phyloP scores from a whole-genome alignment of 2,329 filamentous ascomycete species.

The Cladophialophora exuberans region DNA sequence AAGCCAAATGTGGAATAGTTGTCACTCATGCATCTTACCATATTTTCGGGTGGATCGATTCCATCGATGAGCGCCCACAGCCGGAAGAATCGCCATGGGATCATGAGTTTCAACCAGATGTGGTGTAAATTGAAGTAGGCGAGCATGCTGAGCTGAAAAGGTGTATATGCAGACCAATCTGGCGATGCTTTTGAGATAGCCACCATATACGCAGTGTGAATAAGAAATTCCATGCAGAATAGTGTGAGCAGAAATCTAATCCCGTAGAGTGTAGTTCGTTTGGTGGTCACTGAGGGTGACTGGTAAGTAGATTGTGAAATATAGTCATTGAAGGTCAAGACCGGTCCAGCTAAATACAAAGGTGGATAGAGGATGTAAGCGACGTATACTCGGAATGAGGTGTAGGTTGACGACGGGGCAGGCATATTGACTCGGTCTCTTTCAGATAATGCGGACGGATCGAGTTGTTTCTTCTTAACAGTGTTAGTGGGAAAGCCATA shows the following conservation, averaged over 20 bases:
- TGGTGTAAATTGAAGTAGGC: slow-evolving; percentile 96
- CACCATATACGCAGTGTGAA: slow-evolving; percentile 91
- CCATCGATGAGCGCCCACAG: slow-evolving; percentile 92
- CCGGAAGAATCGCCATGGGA: slow-evolving; percentile 98
- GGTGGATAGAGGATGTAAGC: slow-evolving; percentile 91
- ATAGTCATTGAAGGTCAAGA: slow-evolving; percentile 98
- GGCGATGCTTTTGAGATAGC: slow-evolving; percentile 84
- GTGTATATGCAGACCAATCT: slow-evolving; percentile 80
- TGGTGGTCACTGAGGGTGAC: slow-evolving; percentile 68
- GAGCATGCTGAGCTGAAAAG: slow-evolving; percentile 84
- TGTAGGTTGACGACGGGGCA: slow-evolving; percentile 69
- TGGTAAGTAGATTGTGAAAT: slow-evolving; percentile 80
- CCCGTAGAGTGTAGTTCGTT: slow-evolving; percentile 77
- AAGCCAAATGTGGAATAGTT: slow-evolving; percentile 91
- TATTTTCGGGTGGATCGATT: slow-evolving; percentile 95
- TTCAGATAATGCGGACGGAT: slow-evolving; percentile 84
- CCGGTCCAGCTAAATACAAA: slow-evolving; percentile 88
- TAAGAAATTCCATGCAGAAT: slow-evolving; percentile 84
- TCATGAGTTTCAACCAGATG: slow-evolving; percentile 95
- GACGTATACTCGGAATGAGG: slow-evolving; percentile 81
- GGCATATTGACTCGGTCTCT: slow-evolving; percentile 80
- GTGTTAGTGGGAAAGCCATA: slow-evolving; percentile 57
- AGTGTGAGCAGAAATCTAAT: slow-evolving; percentile 80
- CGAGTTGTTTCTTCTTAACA: slow-evolving; percentile 94
- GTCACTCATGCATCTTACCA: slow-evolving; percentile 94